Percentiles rank a stretch among this genome's conserved stretches.
Conservation (phyloP, 768 basidiomycete genomes). For the Suillus placidus region DNA sequence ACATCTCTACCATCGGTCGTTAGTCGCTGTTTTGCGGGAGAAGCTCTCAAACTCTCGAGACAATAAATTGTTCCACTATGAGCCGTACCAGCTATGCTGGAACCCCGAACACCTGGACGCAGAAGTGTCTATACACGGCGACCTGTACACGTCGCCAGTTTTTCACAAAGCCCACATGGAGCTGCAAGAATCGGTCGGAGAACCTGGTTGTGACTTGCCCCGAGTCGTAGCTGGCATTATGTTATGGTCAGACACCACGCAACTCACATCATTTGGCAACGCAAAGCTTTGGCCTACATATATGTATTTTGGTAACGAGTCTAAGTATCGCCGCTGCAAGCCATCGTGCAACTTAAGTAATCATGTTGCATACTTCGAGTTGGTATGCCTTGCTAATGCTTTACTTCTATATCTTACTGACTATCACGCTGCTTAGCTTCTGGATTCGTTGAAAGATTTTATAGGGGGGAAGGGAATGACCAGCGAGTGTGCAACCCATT, state of each 20-base stretch:
- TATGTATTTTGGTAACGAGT: constrained; percentile 25
- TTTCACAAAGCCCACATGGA: constrained; percentile 17
- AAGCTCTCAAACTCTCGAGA: constrained; percentile 17
- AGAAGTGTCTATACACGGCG: constrained; percentile 9
- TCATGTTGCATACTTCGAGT: constrained; percentile 19
- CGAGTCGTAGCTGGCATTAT: constrained; percentile 26
- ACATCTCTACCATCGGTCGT: constrained; percentile 17
- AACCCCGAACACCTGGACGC: neutral
- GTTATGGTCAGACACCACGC: constrained; percentile 37
- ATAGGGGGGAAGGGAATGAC: neutral
- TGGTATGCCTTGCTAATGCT: no score
- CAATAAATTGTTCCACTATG: constrained; percentile 16
- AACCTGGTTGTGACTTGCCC: constrained; percentile 2
- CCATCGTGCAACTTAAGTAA: constrained; percentile 16
- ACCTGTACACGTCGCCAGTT: constrained; percentile 18
- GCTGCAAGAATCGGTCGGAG: constrained; percentile 21
- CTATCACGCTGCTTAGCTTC: constrained; percentile 12
- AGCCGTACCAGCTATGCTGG: constrained; percentile 22
- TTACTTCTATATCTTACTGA: no score
- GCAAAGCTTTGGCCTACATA: constrained; percentile 32
- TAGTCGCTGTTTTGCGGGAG: constrained; percentile 20
- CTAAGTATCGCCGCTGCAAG: constrained; percentile 25
- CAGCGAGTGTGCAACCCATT: constrained; percentile 15
- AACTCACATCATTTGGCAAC: constrained; percentile 32
- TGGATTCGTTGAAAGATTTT: constrained; percentile 15